These are phyloP conservation scores for Boletus bicolor DNA, from an alignment of 768 basidiomycete genomes.

Conservation along the genomic window DNA sequence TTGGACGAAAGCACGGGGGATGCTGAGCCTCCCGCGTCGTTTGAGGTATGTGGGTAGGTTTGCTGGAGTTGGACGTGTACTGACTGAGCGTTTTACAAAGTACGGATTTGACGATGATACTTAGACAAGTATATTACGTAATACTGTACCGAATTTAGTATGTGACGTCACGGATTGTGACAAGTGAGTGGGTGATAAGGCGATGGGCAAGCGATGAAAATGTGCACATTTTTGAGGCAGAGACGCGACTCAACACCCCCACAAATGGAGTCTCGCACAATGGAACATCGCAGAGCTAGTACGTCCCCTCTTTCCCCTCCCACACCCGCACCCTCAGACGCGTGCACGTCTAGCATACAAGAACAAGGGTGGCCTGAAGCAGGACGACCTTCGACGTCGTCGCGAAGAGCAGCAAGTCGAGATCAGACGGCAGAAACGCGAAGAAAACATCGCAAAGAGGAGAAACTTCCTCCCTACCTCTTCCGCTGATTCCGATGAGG, in stretches of 20 bases:
- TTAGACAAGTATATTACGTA: conserved; percentile 5
- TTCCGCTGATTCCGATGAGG: conserved; percentile 88
- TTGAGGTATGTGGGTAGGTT: conserved; percentile 61
- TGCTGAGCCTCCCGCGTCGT: conserved; percentile 71
- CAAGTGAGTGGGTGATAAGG: conserved; percentile 26
- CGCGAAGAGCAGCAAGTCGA: conserved; percentile 99
- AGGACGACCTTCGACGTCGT: conserved; percentile 91
- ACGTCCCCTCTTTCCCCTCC: conserved; percentile 20
- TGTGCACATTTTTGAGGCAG: conserved; percentile 10
- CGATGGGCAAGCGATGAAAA: neutral
- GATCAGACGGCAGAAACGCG: conserved; percentile 96
- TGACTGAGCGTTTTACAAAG: conserved; percentile 37
- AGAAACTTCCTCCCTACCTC: conserved; percentile 83
- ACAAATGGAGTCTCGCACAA: conserved; percentile 60
- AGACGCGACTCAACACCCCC: conserved; percentile 13
- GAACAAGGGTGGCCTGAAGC: conserved; percentile 84
- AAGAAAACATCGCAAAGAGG: conserved; percentile 98
- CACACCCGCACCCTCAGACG: conserved; percentile 32
- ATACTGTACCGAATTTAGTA: neutral
- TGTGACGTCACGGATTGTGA: conserved; percentile 24
- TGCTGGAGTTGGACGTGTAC: conserved; percentile 4
- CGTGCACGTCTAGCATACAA: conserved; percentile 70
- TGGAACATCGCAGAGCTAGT: conserved; percentile 76
- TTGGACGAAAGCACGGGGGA: conserved; percentile 71
- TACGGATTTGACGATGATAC: conserved; percentile 75